Evolutionary conservation across 495 filamentous ascomycete species (phyloP).

Genomic region (Aeminium ludgeri): DNA sequence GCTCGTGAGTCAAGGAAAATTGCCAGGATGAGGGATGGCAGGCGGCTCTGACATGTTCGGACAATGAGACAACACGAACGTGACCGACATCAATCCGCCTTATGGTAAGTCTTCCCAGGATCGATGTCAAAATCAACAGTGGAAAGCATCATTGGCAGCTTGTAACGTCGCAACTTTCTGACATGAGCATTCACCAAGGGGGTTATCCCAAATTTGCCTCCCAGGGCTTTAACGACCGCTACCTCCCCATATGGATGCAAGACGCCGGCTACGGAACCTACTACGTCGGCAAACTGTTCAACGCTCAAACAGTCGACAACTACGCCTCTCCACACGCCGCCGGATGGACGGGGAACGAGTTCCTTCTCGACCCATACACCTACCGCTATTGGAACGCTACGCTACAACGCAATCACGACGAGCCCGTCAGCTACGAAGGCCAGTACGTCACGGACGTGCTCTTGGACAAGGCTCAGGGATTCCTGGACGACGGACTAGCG

Average conservation of each 20-base stretch:
- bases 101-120: constrained; percentile 13
- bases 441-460: constrained; percentile 46
- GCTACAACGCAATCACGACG: constrained; percentile 46
- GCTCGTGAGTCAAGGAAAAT: constrained; percentile 27
- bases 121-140: too few species aligned
- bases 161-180: too few species aligned
- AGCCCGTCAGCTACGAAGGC: constrained; percentile 19
- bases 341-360: constrained; percentile 45
- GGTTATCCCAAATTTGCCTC: constrained; percentile 55
- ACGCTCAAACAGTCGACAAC: constrained; percentile 27
- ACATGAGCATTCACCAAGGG: too few species aligned
- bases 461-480: constrained; percentile 41
- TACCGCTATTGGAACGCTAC: constrained; percentile 53
- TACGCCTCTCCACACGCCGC: constrained; percentile 32
- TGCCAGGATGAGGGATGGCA: background rate
- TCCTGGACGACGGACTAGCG: constrained; percentile 44
- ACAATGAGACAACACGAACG: constrained; percentile 46
- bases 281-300: constrained; percentile 60
- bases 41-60: background rate
- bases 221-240: constrained; percentile 48
- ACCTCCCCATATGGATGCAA: constrained; percentile 54
- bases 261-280: constrained; percentile 54
- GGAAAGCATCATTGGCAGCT: too few species aligned
- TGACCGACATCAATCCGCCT: constrained; percentile 48
- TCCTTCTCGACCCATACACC: constrained; percentile 54